phyloP scores from a whole-genome alignment of 139 green algal species.

The Auxenochlorella pyrenoidosa region DNA sequence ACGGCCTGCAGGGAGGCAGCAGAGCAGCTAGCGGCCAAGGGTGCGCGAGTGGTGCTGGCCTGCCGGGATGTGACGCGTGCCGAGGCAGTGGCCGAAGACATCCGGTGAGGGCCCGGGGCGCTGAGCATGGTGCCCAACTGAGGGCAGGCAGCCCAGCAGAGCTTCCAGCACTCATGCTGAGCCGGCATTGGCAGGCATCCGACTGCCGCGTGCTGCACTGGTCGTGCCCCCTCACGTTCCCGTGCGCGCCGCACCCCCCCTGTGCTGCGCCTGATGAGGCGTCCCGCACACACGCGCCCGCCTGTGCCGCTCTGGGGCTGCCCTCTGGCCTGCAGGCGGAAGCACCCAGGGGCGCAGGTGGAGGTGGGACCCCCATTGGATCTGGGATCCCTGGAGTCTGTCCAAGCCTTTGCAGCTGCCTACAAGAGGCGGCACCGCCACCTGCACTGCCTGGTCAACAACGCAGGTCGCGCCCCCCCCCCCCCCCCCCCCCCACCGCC shows the following conservation, averaged over 20 bases:
- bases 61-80: conserved; percentile 47
- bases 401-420: conserved; percentile 48
- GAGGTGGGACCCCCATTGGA: conserved; percentile 50
- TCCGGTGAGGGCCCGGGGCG: conserved; percentile 25
- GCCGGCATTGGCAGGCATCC: not conserved
- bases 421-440: conserved; percentile 16
- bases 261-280: no score
- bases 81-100: conserved; percentile 32
- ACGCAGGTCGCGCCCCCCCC: no score
- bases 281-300: no score
- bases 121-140: no score
- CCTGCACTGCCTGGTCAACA: conserved; percentile 59
- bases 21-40: conserved; percentile 37
- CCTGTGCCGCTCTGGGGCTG: no score
- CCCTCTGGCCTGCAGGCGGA: not conserved
- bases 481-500: not conserved
- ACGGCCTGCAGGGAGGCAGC: conserved; percentile 57
- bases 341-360: conserved; percentile 34
- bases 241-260: no score
- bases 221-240: not conserved
- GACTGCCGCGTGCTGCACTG: not conserved
- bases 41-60: conserved; percentile 48
- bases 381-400: conserved; percentile 36
- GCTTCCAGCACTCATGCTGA: no score
- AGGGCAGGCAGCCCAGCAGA: not conserved